Percentiles rank a stretch among this genome's conserved stretches.
These are phyloP conservation scores for Apiotrichum domesticum DNA, from an alignment of 1,284 basidiomycete species.

Conservation along the genomic window DNA sequence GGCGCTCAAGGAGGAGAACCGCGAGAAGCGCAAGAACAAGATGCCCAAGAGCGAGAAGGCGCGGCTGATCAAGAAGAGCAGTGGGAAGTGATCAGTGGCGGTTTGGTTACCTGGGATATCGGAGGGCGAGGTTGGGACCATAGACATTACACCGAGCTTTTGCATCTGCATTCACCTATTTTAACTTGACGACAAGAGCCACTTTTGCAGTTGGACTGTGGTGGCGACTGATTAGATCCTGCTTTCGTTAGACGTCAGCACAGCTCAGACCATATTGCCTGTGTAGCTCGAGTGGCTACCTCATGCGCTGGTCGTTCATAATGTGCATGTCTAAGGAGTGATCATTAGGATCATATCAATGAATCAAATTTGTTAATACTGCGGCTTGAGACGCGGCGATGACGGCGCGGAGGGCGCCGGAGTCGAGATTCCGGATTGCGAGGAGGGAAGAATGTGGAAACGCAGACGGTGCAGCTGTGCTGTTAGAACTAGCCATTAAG, in stretches of 20 bases:
- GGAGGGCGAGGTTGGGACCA: too few species aligned
- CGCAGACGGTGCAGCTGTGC: slow-evolving; percentile 45
- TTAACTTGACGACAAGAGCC: too few species aligned
- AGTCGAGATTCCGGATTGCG: slow-evolving; percentile 26
- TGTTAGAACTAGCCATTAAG: too few species aligned
- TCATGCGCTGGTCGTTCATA: not conserved
- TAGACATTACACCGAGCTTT: too few species aligned
- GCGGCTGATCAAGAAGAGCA: slow-evolving; percentile 60
- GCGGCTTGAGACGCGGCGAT: slow-evolving; percentile 22
- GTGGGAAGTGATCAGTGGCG: not conserved
- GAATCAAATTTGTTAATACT: not conserved
- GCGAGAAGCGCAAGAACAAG: slow-evolving; percentile 82
- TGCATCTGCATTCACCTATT: too few species aligned
- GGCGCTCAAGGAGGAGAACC: slow-evolving; percentile 73
- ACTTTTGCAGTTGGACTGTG: too few species aligned
- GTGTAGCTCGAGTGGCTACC: too few species aligned
- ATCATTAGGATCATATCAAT: slow-evolving; percentile 3
- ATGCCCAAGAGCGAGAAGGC: slow-evolving; percentile 93
- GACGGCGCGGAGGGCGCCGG: slow-evolving; percentile 38
- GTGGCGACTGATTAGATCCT: too few species aligned
- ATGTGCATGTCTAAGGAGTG: slow-evolving; percentile 6
- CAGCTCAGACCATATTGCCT: too few species aligned
- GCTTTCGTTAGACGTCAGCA: too few species aligned
- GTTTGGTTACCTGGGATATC: too few species aligned
- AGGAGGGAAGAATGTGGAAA: slow-evolving; percentile 42